phyloP scores from a whole-genome alignment of 1,139 yeast species.

The Blastobotrys proliferans region DNA sequence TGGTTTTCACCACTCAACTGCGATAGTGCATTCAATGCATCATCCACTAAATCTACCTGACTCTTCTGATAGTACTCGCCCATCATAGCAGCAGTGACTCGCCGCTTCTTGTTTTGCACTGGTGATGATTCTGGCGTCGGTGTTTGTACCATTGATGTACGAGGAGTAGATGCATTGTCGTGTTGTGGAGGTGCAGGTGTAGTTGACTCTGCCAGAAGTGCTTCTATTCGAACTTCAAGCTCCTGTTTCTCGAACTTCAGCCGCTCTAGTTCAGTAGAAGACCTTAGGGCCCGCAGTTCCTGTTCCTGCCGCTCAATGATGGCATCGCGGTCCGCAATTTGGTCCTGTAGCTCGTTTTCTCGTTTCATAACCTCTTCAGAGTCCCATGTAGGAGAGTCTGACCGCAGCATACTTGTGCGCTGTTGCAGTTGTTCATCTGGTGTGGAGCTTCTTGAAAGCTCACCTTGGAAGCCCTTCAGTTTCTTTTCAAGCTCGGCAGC shows the following conservation, averaged over 20 bases:
- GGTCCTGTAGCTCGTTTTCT: slow-evolving; percentile 37
- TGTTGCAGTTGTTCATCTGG: too few relatives aligned
- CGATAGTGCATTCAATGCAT: slow-evolving; percentile 5
- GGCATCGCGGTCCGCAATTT: slow-evolving; percentile 32
- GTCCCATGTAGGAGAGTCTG: background rate
- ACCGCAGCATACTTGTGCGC: background rate
- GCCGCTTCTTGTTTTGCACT: slow-evolving; percentile 1
- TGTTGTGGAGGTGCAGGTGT: too few relatives aligned
- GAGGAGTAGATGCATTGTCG: too few relatives aligned
- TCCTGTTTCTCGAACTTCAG: slow-evolving; percentile 33
- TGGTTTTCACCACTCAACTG: background rate
- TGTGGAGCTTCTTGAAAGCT: slow-evolving; percentile 1
- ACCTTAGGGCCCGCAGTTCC: slow-evolving; percentile 18
- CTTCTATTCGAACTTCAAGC: slow-evolving; percentile 14
- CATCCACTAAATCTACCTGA: slow-evolving; percentile 8
- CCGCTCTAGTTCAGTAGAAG: slow-evolving; percentile 25
- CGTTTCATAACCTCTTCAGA: slow-evolving; percentile 31
- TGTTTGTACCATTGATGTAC: slow-evolving; percentile 3
- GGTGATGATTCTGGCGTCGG: background rate
- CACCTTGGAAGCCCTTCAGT: slow-evolving; percentile 23
- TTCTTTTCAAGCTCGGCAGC: slow-evolving; percentile 52
- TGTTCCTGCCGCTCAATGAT: slow-evolving; percentile 27
- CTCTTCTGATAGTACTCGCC: slow-evolving; percentile 13
- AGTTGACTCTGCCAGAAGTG: background rate
- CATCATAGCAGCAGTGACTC: slow-evolving; percentile 6